Percentiles rank a stretch among this genome's conserved stretches.
phyloP scores from a whole-genome alignment of 2,329 filamentous ascomycete genomes.

The Penicillium sp. region DNA sequence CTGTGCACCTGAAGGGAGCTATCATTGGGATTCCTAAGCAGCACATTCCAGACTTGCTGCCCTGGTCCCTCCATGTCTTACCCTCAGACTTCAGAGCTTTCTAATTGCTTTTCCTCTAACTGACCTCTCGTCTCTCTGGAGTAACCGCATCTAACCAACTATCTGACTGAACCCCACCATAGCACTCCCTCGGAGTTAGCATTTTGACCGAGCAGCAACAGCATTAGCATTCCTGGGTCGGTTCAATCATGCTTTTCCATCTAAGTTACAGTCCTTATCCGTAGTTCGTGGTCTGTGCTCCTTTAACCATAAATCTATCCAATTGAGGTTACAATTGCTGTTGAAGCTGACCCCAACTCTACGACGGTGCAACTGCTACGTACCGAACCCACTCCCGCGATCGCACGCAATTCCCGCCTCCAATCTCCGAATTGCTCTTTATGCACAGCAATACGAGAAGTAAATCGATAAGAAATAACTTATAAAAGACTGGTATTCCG shows the following conservation, averaged over 20 bases:
- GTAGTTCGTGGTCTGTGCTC: neutral
- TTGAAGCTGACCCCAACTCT: neutral
- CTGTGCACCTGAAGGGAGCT: constrained; percentile 15
- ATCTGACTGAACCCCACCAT: constrained; percentile 7
- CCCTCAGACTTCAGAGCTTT: neutral
- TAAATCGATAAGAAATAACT: neutral
- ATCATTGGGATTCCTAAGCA: constrained; percentile 27
- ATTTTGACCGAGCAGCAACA: neutral
- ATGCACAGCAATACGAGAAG: neutral
- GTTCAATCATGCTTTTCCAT: neutral
- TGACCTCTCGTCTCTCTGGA: neutral
- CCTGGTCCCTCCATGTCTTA: neutral
- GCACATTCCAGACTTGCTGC: constrained; percentile 14
- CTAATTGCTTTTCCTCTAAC: neutral
- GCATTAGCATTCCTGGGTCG: neutral
- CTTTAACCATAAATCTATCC: neutral
- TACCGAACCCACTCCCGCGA: constrained; percentile 1
- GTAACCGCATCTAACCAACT: neutral
- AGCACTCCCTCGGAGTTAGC: constrained; percentile 2
- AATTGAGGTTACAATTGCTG: neutral
- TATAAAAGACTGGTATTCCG: constrained; percentile 20
- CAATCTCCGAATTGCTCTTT: neutral
- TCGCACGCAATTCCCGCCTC: constrained; percentile 8
- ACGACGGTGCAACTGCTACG: neutral
- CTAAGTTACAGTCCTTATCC: neutral